A percentile compares a stretch with the other conserved stretches of the same genome.
These are phyloP conservation scores for Ormosia emarginata DNA, from an alignment of 306 rosid species.

Conservation along the genomic window DNA sequence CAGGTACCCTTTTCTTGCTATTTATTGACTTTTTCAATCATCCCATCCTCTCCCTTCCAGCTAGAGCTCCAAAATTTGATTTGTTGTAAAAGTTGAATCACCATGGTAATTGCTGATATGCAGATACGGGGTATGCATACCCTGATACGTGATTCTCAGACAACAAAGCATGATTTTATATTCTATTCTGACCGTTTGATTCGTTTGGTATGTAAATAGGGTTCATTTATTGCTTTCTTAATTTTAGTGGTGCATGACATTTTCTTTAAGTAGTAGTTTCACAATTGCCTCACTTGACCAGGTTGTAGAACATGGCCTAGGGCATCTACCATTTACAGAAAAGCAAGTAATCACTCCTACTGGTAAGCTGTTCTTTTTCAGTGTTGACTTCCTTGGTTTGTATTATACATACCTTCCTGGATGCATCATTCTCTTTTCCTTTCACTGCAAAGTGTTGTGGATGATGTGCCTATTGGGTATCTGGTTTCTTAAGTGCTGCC, in stretches of 20 bases:
- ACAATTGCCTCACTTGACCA: constrained; percentile 39
- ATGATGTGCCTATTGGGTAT: background rate
- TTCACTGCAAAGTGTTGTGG: background rate
- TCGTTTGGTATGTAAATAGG: constrained; percentile 69
- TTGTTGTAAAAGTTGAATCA: background rate
- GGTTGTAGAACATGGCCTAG: constrained; percentile 99
- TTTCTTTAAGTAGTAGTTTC: constrained; percentile 16
- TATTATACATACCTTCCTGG: background rate
- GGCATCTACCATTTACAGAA: constrained; percentile 96
- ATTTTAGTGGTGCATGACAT: constrained; percentile 14
- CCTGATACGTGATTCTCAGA: constrained; percentile 85
- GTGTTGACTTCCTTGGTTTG: background rate
- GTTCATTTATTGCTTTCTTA: constrained; percentile 26
- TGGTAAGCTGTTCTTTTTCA: constrained; percentile 50
- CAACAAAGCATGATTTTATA: constrained; percentile 92
- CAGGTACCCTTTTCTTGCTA: constrained; percentile 57
- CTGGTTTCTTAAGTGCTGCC: constrained; percentile 11
- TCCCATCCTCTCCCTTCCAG: background rate
- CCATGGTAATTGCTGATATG: constrained; percentile 19
- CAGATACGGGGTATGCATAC: constrained; percentile 99
- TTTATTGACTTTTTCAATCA: background rate
- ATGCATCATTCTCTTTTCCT: constrained; percentile 1
- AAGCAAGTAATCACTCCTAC: constrained; percentile 93
- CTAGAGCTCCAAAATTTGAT: constrained; percentile 15
- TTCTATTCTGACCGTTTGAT: constrained; percentile 94